Evolutionary conservation across 129 eudicot genomes (phyloP).

Genomic region (Centaurea solstitialis): DNA sequence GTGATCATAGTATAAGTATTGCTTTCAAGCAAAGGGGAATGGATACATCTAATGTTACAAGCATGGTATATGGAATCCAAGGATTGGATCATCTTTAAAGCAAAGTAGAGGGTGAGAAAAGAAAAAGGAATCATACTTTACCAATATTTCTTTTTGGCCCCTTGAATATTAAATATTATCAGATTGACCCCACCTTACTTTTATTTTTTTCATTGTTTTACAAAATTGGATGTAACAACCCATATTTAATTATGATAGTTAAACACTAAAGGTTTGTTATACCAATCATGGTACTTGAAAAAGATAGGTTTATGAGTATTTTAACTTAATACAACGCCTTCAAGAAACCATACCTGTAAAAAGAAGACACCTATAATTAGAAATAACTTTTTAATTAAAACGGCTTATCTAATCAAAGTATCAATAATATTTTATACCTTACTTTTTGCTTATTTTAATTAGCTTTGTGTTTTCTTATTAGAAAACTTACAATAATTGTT

Average conservation of each 20-base stretch:
- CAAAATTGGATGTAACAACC: not conserved
- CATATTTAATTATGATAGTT: not conserved
- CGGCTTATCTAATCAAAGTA: not conserved
- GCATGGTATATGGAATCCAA: constrained; percentile 32
- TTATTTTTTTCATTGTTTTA: not conserved
- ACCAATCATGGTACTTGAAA: not conserved
- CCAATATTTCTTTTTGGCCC: not conserved
- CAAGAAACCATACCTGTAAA: not conserved
- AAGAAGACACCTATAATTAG: not conserved
- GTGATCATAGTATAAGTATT: constrained; percentile 8
- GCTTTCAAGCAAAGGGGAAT: constrained; percentile 21
- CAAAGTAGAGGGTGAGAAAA: not conserved
- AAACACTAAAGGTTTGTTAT: not conserved
- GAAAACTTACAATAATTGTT: not conserved
- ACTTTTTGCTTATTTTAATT: not conserved
- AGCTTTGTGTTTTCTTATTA: not conserved
- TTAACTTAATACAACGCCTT: not conserved
- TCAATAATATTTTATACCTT: not conserved
- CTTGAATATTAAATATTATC: not conserved
- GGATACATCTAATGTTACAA: constrained; percentile 19
- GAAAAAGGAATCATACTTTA: not conserved
- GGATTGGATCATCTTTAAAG: not conserved
- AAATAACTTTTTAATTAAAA: not conserved
- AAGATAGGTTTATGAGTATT: not conserved
- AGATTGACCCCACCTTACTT: not conserved